Base-by-base conservation (phyloP, 2,329 filamentous ascomycete genomes). In the Sporothrix dimorphospora region DNA sequence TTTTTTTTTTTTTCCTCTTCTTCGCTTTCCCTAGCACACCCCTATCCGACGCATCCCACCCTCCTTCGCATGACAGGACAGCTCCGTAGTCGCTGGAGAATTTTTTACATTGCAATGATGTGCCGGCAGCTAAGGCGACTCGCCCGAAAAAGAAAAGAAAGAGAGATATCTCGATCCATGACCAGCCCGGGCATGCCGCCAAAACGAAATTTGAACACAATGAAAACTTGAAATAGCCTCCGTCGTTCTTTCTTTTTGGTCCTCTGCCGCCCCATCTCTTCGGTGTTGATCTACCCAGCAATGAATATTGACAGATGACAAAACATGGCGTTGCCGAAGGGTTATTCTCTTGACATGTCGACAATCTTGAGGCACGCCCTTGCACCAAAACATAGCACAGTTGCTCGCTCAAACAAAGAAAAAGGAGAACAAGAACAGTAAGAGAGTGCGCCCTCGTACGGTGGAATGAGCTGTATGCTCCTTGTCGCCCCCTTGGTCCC, bases 161-260 rank as follows among this genome's bases (percentile, higher is more conserved):
- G n/a, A 55, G 21, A 30, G 11, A 12, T 14, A 45, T 45, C 59
- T 65, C 34, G 38, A 45, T 27, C 38, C 21, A 12, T 19, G 11
- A 38, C 30, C 38, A 27, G 38, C 59, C 38, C 59, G 59, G 59
- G 38, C 59, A 65, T 38, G 59, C 59, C 59, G 59, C 59, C 59
- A 19, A 45, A 30, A 45, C 34, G 38, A 65, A 27, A 65, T 45
- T 42, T 24, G n/a, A 12, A 65, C 16, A 59, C n/a, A 45, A 45
- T 45, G 12, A 65, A 45, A 42, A 45, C 38, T 24, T 42, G 38
- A 4, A 42, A 11, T 21, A n/a, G 27, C 14, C 11, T 12, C 11
- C 42, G 3, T 47, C 57, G 14, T 63, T 63, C 38, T 45, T 63
- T 27, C 2, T 9, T 61, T 3, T 8, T 21, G 3, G 3, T 53